Conservation (phyloP, 2,329 filamentous ascomycete genomes). For the Paecilomyces variotii region DNA sequence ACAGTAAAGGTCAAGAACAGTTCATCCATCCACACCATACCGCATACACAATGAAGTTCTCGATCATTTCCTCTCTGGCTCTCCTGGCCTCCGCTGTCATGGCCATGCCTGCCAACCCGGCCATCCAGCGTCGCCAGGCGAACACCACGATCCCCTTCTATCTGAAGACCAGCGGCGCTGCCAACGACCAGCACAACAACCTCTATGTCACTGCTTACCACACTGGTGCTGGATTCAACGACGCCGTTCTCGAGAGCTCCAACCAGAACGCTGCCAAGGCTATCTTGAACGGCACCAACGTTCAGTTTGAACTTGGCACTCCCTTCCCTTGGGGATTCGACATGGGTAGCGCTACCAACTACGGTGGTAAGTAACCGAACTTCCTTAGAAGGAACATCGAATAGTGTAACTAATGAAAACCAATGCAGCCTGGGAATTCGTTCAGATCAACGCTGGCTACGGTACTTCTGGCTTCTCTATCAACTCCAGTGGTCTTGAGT, state of each 20-base stretch:
- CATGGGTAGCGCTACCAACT: slow-evolving; percentile 19
- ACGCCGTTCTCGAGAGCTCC: slow-evolving; percentile 25
- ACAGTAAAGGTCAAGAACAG: background rate
- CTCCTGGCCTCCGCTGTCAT: slow-evolving; percentile 19
- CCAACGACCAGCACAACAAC: slow-evolving; percentile 21
- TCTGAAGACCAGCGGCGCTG: slow-evolving; percentile 25
- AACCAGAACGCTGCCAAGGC: slow-evolving; percentile 14
- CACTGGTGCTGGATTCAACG: slow-evolving; percentile 32
- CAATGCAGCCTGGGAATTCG: slow-evolving; percentile 26
- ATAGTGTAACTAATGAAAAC: background rate
- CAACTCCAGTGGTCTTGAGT: slow-evolving; percentile 17
- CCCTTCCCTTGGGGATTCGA: slow-evolving; percentile 25
- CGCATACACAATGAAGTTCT: background rate
- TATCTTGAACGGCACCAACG: slow-evolving; percentile 26
- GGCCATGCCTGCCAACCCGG: slow-evolving; percentile 9
- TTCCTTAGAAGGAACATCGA: background rate
- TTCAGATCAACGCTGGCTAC: slow-evolving; percentile 27
- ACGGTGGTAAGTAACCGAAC: slow-evolving; percentile 23
- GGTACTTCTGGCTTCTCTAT: slow-evolving; percentile 24
- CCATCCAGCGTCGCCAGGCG: slow-evolving; percentile 9
- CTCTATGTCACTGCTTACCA: slow-evolving; percentile 32
- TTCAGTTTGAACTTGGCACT: slow-evolving; percentile 21
- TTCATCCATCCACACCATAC: background rate
- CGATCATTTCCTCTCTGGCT: slow-evolving; percentile 12
- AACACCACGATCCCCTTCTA: slow-evolving; percentile 18